These are phyloP conservation scores for Diaporthe australafricana DNA, from an alignment of 2,329 filamentous ascomycete genomes.

Conservation along the genomic window DNA sequence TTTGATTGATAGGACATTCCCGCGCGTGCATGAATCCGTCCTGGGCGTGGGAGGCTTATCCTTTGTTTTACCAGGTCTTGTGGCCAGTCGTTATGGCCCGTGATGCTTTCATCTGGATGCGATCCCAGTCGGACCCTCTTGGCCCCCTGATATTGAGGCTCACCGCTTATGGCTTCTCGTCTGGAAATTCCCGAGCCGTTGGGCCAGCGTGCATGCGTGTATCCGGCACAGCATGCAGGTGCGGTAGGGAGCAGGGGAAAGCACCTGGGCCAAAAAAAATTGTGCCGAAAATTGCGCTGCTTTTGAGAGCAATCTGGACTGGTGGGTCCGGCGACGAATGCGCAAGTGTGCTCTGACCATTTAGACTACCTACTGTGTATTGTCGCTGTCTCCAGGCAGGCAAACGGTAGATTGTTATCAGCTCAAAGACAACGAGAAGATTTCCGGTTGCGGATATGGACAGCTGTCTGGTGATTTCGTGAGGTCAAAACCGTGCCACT, in stretches of 20 bases:
- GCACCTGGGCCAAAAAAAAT: neutral
- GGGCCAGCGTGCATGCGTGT: neutral
- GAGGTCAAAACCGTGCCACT: conserved; percentile 21
- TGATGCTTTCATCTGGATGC: conserved; percentile 19
- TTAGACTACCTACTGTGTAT: neutral
- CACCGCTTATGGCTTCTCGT: conserved; percentile 26
- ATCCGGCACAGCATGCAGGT: neutral
- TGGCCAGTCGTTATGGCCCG: conserved; percentile 33
- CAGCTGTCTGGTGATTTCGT: neutral
- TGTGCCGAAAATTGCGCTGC: neutral
- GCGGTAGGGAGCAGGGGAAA: neutral
- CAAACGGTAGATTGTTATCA: neutral
- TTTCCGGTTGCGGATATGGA: neutral
- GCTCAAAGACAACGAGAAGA: neutral
- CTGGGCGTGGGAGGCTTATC: neutral
- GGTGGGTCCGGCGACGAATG: neutral
- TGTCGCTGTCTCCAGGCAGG: neutral
- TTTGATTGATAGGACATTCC: conserved; percentile 6
- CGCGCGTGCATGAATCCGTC: neutral
- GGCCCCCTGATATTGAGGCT: conserved; percentile 8
- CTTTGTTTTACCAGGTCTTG: conserved; percentile 6
- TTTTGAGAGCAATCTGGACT: neutral
- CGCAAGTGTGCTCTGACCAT: neutral
- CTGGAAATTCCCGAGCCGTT: neutral
- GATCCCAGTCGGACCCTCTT: conserved; percentile 15